Percentiles rank a stretch among this genome's conserved stretches.
Conservation (phyloP, 768 basidiomycete species). For the Suillus placidus region DNA sequence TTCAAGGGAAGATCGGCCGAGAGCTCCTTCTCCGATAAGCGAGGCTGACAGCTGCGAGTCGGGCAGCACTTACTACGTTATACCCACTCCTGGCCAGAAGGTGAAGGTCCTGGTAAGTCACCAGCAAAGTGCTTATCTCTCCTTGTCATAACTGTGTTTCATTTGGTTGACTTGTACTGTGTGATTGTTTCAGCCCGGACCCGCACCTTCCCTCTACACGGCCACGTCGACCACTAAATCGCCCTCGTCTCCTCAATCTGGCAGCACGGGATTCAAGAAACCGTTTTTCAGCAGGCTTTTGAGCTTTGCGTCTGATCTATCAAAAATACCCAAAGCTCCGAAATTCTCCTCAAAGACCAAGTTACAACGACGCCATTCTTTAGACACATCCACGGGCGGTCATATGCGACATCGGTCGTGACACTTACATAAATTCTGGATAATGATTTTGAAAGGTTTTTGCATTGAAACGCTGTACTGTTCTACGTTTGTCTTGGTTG, state of each 20-base stretch:
- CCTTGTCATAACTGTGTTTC: conserved; percentile 20
- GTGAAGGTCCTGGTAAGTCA: conserved; percentile 71
- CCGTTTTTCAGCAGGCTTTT: conserved; percentile 67
- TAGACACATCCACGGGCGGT: conserved; percentile 29
- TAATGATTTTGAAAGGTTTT: background rate
- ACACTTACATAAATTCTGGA: background rate
- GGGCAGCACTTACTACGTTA: conserved; percentile 75
- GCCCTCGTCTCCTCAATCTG: conserved; percentile 51
- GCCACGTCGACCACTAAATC: conserved; percentile 63
- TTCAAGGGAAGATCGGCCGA: conserved; percentile 28
- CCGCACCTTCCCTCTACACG: conserved; percentile 56
- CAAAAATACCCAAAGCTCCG: conserved; percentile 15
- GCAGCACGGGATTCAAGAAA: conserved; percentile 44
- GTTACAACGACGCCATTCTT: conserved; percentile 55
- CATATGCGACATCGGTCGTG: background rate
- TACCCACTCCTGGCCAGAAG: conserved; percentile 72
- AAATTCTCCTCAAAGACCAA: conserved; percentile 37
- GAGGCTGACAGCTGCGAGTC: conserved; percentile 54
- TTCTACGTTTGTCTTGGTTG: background rate
- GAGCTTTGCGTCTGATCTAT: conserved; percentile 50
- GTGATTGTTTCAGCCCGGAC: conserved; percentile 35
- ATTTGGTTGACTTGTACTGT: conserved; percentile 37
- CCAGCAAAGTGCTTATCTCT: conserved; percentile 12
- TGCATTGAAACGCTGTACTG: background rate
- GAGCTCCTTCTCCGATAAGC: conserved; percentile 42